Base-by-base conservation (phyloP, 208 protist genomes). In the Trypanosoma avium region DNA sequence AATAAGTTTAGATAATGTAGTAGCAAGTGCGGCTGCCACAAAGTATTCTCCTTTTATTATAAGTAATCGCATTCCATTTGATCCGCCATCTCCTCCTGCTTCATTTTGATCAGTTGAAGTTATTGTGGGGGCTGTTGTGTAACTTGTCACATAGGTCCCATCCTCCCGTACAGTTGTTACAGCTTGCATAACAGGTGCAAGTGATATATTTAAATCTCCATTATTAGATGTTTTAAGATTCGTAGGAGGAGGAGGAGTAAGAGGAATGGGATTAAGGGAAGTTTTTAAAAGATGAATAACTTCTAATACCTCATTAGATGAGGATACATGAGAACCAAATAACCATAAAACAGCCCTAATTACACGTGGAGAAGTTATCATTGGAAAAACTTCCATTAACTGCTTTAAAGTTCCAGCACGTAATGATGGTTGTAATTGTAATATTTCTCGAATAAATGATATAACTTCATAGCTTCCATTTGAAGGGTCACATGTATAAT, bases 81-180 rank as follows among this genome's bases (percentile, higher is more conserved):
- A 48, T 17, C 49, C 36, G 59, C 52, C 55, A 42, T 47, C 22
- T 46, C 1, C 27, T 35, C 32, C 45, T 45, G 56, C 15, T 47
- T 32, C 33, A 46, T 1, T 26, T 26, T 45, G 38, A 10, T 33
- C 50, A 42, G 29, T 36, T 21, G 54, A 53, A 22, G 48, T 2
- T 42, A 30, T 30, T 7, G 56, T 61, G 7, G 75, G 61, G 0
- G 32, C 76, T 0, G 78, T 75, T 15, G 76, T 83, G 73, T 87
- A 94, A 30, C 84, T 83, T 1, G 90, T 98, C 35, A 90, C 96
- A 76, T 99, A 99, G 6, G 95, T 97, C 67, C 97, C 97, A 48
- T 94, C 86, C 66, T 95, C 88, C 29, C 77, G 82, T 27, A 97
- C 83, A 0, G 77, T 90, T 26, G 91, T 94, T 12, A 89, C 75